phyloP scores from a whole-genome alignment of 208 protist species.

The Leishmania major region DNA sequence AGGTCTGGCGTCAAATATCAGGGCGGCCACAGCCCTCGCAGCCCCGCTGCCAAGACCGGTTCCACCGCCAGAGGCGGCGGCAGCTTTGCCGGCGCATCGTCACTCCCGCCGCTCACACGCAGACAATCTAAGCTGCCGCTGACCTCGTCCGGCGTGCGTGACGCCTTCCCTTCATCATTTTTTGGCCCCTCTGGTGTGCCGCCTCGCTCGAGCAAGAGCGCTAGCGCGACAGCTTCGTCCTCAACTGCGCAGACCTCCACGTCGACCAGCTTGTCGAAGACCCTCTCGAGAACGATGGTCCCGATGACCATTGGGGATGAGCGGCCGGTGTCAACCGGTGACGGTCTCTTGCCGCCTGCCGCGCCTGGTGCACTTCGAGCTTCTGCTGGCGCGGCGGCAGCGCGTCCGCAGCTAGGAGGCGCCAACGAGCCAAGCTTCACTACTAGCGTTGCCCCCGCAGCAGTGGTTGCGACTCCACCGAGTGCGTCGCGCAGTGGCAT shows the following conservation, averaged over 20 bases:
- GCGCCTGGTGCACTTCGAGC: not conserved
- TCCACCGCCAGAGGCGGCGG: not conserved
- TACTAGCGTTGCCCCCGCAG: not conserved
- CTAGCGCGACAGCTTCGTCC: not conserved
- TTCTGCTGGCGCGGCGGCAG: not conserved
- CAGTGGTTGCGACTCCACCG: not conserved
- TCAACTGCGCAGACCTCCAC: not conserved
- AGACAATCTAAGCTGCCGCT: not conserved
- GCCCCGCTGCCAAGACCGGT: too few species aligned
- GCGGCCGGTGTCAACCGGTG: not conserved
- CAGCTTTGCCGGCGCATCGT: not conserved
- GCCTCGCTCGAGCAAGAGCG: not conserved
- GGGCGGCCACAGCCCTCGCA: too few species aligned
- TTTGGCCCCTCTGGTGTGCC: not conserved
- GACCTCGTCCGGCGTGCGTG: not conserved
- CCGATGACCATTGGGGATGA: not conserved
- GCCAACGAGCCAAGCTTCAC: not conserved
- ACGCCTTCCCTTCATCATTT: not conserved
- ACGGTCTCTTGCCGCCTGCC: not conserved
- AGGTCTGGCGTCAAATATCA: not conserved
- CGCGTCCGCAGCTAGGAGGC: not conserved
- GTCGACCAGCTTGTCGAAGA: not conserved
- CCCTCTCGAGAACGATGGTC: not conserved
- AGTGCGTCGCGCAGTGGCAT: constrained; percentile 3
- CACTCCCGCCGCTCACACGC: not conserved